Percentiles rank a stretch among this genome's conserved stretches.
Evolutionary conservation across 2,329 filamentous ascomycete species (phyloP).

Genomic region (Chrysoporthe cubensis): DNA sequence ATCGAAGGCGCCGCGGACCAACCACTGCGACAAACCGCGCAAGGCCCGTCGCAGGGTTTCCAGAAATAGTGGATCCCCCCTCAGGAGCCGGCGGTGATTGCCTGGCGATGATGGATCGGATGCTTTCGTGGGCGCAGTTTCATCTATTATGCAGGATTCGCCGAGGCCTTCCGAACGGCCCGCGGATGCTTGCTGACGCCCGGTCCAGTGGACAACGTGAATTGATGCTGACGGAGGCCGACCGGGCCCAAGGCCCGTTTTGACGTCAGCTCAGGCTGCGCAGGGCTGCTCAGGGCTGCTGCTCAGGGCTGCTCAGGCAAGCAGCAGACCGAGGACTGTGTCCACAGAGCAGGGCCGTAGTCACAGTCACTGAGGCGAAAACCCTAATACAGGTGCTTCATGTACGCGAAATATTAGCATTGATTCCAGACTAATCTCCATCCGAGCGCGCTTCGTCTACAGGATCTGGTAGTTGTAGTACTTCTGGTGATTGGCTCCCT

Average conservation of each 20-base stretch:
- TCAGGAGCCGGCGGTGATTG: too few relatives aligned
- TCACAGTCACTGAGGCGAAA: neutral
- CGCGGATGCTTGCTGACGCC: neutral
- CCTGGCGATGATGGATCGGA: too few relatives aligned
- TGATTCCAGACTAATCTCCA: neutral
- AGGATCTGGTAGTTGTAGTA: slow-evolving; percentile 56
- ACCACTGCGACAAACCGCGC: neutral
- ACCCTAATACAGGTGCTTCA: neutral
- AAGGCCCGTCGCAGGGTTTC: neutral
- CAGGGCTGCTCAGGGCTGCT: neutral
- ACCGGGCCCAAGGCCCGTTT: neutral
- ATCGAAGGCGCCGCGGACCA: neutral
- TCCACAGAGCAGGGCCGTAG: neutral
- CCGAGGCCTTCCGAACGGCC: neutral
- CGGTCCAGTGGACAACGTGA: neutral
- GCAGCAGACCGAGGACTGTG: neutral
- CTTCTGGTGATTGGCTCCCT: slow-evolving; percentile 74
- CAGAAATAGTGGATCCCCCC: neutral
- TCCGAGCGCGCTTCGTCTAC: slow-evolving; percentile 35
- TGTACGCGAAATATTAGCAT: neutral
- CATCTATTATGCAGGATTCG: neutral
- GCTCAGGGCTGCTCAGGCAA: neutral
- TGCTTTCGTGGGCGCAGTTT: neutral
- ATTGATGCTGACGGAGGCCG: neutral
- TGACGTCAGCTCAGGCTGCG: slow-evolving; percentile 1